Base-by-base conservation (phyloP, 2,329 filamentous ascomycete genomes). In the Xylariaceae sp. region DNA sequence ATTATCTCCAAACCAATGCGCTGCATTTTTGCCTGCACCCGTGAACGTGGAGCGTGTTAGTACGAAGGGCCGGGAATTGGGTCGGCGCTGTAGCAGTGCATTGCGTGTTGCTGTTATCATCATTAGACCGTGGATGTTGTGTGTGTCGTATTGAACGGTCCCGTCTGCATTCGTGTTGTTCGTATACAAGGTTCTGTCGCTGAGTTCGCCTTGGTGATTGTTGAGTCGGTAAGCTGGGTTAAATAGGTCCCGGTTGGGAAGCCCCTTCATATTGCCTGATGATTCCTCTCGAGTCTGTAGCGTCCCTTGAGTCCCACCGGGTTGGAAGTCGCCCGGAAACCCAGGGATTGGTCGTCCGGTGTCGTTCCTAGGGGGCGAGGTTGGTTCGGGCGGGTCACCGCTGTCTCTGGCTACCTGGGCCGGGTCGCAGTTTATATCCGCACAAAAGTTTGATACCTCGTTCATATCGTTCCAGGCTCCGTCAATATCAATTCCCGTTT, bases 401-500 rank as follows among this genome's bases (percentile, higher is more conserved):
- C 57, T 15, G 17, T 44, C 23, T 17, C 35, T 56, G 1, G 59
- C 65, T 4, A 42, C 51, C n/a, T 58, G 49, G 0, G 63, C 61
- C 18, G 67, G 66, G 23, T 69, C 60, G 45, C 63, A 68, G 37
- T 60, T 54, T 53, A 64, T 37, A 30, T 66, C 53, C 7, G 55
- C 55, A 55, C 62, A 65, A 53, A 64, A 72, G 66, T 63, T 82
- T 77, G 64, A 80, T 1, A 77, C 78, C 64, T 83, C 79, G 55
- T 82, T 83, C 81, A 86, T 82, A 66, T 86, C 84, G 58, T 86
- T 85, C 82, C 84, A 88, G 1, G 88, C 74, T 1, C 81, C 86
- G 64, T 89, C 87, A 48, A 88, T 82, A 65, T 88, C 80, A 17
- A 89, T 77, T 42, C 86, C 86, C 3, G 72, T 78, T 0, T 80